phyloP scores from a whole-genome alignment of 192 early-diverging fungal species.

The Phycomyces blakesleeanus region DNA sequence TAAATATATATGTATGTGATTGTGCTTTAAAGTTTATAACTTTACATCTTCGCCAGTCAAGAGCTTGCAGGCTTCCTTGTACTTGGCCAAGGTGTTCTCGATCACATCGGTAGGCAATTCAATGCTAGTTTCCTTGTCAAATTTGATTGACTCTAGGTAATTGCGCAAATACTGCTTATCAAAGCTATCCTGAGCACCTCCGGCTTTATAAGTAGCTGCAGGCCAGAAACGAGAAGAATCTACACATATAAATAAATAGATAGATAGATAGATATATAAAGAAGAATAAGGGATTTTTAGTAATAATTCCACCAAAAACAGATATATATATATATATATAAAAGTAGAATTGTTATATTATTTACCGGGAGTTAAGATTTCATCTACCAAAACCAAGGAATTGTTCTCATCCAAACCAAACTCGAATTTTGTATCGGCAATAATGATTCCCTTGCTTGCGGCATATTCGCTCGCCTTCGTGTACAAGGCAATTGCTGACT shows the following conservation, averaged over 20 bases:
- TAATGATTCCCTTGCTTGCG: slow-evolving; percentile 82
- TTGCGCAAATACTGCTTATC: slow-evolving; percentile 98
- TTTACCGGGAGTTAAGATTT: slow-evolving; percentile 91
- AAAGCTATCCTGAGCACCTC: slow-evolving; percentile 79
- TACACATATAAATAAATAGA: slow-evolving; percentile 21
- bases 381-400: slow-evolving; percentile 84
- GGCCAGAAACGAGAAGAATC: slow-evolving; percentile 99
- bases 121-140: slow-evolving; percentile 86
- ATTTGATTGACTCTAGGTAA: slow-evolving; percentile 82
- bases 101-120: slow-evolving; percentile 81
- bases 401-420: slow-evolving; percentile 90
- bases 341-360: slow-evolving; percentile 4
- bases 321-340: too few relatives aligned
- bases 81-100: slow-evolving; percentile 84
- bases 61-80: slow-evolving; percentile 84
- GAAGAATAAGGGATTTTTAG: too few relatives aligned
- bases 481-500: slow-evolving; percentile 78
- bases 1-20: too few relatives aligned
- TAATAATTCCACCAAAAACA: too few relatives aligned
- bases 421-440: slow-evolving; percentile 99
- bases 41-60: slow-evolving; percentile 70
- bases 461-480: slow-evolving; percentile 85
- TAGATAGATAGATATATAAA: too few relatives aligned
- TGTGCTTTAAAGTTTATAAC: too few relatives aligned
- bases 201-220: slow-evolving; percentile 71